A percentile compares a stretch with the other conserved stretches of the same genome.
These are phyloP conservation scores for Aspergillus bertholletiae DNA, from an alignment of 495 filamentous ascomycete genomes.

Conservation along the genomic window DNA sequence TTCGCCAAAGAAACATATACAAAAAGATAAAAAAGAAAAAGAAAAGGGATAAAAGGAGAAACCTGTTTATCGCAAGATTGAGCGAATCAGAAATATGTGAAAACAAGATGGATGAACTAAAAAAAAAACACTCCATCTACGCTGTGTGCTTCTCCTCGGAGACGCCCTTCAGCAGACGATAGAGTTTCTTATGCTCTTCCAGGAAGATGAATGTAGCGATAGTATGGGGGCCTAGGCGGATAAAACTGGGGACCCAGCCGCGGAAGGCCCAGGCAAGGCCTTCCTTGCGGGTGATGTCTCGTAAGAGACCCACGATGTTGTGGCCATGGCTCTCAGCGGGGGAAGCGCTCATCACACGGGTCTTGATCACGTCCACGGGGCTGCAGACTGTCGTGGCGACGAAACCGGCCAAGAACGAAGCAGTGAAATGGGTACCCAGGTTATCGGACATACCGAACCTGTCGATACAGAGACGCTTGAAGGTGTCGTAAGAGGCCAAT, in stretches of 20 bases:
- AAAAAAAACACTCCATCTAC: no score
- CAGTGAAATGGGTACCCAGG: constrained; percentile 79
- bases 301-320: constrained; percentile 55
- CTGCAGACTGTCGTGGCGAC: constrained; percentile 93
- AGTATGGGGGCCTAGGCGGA: constrained; percentile 88
- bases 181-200: constrained; percentile 67
- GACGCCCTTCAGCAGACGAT: constrained; percentile 44
- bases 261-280: constrained; percentile 88
- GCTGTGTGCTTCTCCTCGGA: constrained; percentile 7
- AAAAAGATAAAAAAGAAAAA: no score
- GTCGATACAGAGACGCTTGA: constrained; percentile 74
- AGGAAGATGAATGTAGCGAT: constrained; percentile 94
- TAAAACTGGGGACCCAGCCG: constrained; percentile 97
- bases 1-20: constrained; percentile 15
- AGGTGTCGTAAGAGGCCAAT: constrained; percentile 85
- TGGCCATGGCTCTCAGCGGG: constrained; percentile 48
- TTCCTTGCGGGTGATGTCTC: constrained; percentile 71
- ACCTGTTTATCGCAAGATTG: constrained; percentile 10
- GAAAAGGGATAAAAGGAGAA: no score
- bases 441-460: constrained; percentile 69
- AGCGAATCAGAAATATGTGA: constrained; percentile 4
- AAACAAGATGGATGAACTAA: constrained; percentile 12
- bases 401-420: constrained; percentile 83
- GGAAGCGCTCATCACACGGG: constrained; percentile 80
- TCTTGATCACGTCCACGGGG: constrained; percentile 97